These are phyloP conservation scores for Picochlorum sp. DNA, from an alignment of 139 green algal species.

Conservation along the genomic window DNA sequence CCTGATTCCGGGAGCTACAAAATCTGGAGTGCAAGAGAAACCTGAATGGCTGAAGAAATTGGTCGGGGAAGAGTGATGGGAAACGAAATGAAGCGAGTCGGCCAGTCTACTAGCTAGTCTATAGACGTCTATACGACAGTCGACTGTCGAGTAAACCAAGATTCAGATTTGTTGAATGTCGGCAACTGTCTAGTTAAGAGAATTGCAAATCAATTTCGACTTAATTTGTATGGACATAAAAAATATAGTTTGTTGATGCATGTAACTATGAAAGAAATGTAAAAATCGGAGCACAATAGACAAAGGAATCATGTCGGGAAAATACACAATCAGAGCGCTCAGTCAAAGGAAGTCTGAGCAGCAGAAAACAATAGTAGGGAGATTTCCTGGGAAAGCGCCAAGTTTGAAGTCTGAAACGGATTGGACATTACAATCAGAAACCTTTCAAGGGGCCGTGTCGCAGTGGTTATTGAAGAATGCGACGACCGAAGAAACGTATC, in stretches of 20 bases:
- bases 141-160: no score
- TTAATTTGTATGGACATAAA: no score
- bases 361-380: conserved; percentile 7
- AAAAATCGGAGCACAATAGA: no score
- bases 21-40: conserved; percentile 44
- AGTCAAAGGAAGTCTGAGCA: not conserved
- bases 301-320: no score
- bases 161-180: no score
- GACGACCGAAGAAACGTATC: not conserved
- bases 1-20: conserved; percentile 45
- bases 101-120: not conserved
- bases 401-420: not conserved
- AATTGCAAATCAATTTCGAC: no score
- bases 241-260: no score
- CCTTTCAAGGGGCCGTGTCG: not conserved
- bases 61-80: conserved; percentile 23
- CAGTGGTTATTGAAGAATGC: not conserved
- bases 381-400: conserved; percentile 2
- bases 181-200: no score
- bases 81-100: no score
- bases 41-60: conserved; percentile 45
- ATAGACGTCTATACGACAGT: no score
- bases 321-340: not conserved
- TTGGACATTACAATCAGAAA: not conserved
- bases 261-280: no score